A percentile compares a stretch with the other conserved stretches of the same genome.
Evolutionary conservation across 2,329 filamentous ascomycete genomes (phyloP).

Genomic region (Fusarium transvaalense): DNA sequence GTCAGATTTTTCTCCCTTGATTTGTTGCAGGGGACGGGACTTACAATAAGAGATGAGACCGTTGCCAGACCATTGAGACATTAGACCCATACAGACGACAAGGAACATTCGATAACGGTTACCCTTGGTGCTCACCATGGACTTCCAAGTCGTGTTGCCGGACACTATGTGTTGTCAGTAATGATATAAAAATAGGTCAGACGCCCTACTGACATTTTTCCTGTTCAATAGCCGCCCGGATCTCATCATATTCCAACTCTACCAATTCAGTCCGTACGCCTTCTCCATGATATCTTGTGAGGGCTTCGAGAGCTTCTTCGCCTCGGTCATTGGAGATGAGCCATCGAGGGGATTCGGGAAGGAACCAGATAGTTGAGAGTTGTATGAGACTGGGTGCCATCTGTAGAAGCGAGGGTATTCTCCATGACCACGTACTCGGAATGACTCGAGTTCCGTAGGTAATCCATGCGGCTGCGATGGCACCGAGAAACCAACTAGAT

Average conservation of each 20-base stretch:
- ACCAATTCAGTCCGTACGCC: conserved; percentile 66
- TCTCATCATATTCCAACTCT: conserved; percentile 64
- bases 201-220: conserved; percentile 53
- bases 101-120: conserved; percentile 55
- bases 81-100: conserved; percentile 59
- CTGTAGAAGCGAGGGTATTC: conserved; percentile 51
- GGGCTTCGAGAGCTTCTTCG: conserved; percentile 64
- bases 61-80: conserved; percentile 56
- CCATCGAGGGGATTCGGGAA: conserved; percentile 74
- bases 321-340: conserved; percentile 56
- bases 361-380: conserved; percentile 56
- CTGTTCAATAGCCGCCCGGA: conserved; percentile 51
- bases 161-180: conserved; percentile 12
- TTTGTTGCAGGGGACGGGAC: conserved; percentile 19
- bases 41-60: conserved; percentile 50
- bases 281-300: conserved; percentile 69
- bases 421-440: conserved; percentile 54
- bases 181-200: fast-evolving
- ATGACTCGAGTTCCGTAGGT: conserved; percentile 60
- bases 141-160: conserved; percentile 47
- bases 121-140: conserved; percentile 49
- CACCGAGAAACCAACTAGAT: conserved; percentile 60
- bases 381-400: conserved; percentile 34
- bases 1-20: fast-evolving
- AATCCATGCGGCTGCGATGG: conserved; percentile 59